These are phyloP conservation scores for Aureobasidium namibiae DNA, from an alignment of 2,329 filamentous ascomycete species.

Conservation along the genomic window DNA sequence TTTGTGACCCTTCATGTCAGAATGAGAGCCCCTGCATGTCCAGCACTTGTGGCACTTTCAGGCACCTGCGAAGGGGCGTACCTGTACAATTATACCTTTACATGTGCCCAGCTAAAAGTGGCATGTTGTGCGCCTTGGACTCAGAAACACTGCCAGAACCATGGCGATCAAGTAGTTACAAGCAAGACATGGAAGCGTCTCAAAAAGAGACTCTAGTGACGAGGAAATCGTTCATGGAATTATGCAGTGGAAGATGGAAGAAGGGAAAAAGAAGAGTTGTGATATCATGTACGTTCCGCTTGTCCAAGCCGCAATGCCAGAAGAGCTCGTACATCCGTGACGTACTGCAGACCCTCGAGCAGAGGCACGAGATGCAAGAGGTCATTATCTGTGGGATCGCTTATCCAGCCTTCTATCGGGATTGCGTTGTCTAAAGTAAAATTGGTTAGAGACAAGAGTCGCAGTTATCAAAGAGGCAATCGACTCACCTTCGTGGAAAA, in stretches of 20 bases:
- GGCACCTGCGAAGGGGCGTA: not conserved
- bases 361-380: constrained; percentile 86
- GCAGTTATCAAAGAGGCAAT: not conserved
- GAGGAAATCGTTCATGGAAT: not conserved
- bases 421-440: constrained; percentile 78
- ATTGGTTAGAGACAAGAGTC: not conserved
- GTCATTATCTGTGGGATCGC: constrained; percentile 93
- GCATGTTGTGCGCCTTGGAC: not conserved
- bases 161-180: too few species aligned
- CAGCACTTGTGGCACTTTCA: not conserved
- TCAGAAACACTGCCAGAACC: not conserved
- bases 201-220: not conserved
- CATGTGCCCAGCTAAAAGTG: not conserved
- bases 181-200: not conserved
- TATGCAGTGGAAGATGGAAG: not conserved
- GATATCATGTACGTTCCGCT: constrained; percentile 25
- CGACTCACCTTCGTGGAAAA: constrained; percentile 84
- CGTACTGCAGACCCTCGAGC: constrained; percentile 90
- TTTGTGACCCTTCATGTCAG: too few species aligned
- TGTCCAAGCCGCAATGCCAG: constrained; percentile 84
- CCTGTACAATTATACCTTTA: too few species aligned
- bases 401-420: constrained; percentile 98
- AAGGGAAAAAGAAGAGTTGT: not conserved
- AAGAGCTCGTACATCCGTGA: constrained; percentile 87
- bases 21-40: too few species aligned